Evolutionary conservation across 2,329 filamentous ascomycete genomes (phyloP), one percentile per base, ranked within the genome.

Genomic region (Penicillium concentricum): DNA sequence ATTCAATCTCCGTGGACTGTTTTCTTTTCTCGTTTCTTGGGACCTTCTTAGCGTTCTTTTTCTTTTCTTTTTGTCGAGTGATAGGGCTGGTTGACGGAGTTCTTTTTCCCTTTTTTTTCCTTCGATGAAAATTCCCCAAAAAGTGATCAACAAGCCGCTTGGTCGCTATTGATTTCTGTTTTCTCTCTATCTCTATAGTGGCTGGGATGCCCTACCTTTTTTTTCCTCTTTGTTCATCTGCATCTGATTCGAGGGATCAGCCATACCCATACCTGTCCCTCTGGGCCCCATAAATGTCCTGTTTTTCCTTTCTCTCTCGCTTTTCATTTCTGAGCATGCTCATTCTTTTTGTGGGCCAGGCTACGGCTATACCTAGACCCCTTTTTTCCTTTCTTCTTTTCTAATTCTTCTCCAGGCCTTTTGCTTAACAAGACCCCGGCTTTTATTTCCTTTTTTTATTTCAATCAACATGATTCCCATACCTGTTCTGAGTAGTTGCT

Each of bases 61-160:
- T 59, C 59, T 45, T 62, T 51, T 61, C 35, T 48, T 56, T 54
- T 59, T 57, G 43, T 66, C 51, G 58, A 67, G 63, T 65, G 62
- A 62, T 60, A 62, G 63, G 62, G 52, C 62, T 67, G 65, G 61
- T 68, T 69, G 67, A 65, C 64, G 69, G 67, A 67, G 64, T 67
- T 72, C 45, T 61, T 57, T 63, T 58, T 48, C 35, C 55, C 41
- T 60, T 51, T 48, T 61, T 59, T 52, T 51, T 56, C 51, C 57
- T 41, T 26, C 48, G 28, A 24, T 50, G 41, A 62, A 68, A 59
- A 60, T 67, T 63, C 60, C 49, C 54, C 58, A 62, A 68, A 68
- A 63, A 65, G 64, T 61, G 59, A 67, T 67, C 61, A 56, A 57
- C 53, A 51, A 59, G 59, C 55, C 59, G 57, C 54, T 65, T 65